These are phyloP conservation scores for Russula foetens DNA, from an alignment of 768 basidiomycete genomes.

Conservation along the genomic window DNA sequence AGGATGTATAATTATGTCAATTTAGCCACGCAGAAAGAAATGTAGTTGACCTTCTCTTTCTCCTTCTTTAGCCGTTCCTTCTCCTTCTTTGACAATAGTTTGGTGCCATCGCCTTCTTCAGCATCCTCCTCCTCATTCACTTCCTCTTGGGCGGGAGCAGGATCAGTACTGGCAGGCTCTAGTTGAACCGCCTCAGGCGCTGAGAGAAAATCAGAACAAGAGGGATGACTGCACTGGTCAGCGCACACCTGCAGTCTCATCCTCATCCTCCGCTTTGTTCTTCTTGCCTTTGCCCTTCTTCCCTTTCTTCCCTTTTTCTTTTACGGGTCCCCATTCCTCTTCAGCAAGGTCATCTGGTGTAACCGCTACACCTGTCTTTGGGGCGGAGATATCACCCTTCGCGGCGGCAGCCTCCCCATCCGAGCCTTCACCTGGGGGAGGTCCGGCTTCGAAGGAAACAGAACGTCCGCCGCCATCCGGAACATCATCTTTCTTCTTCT, in stretches of 20 bases:
- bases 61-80: slow-evolving; percentile 98
- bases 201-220: background rate
- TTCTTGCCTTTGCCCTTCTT: slow-evolving; percentile 40
- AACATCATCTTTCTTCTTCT: slow-evolving; percentile 31
- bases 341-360: slow-evolving; percentile 41
- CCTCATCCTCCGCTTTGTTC: slow-evolving; percentile 33
- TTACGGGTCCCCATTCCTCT: slow-evolving; percentile 33
- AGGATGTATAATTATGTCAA: background rate
- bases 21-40: background rate
- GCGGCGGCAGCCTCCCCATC: slow-evolving; percentile 28
- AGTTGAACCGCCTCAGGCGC: slow-evolving; percentile 6
- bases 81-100: slow-evolving; percentile 87
- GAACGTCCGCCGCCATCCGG: slow-evolving; percentile 18
- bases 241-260: slow-evolving; percentile 22
- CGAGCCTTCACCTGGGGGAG: slow-evolving; percentile 25
- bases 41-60: slow-evolving; percentile 67
- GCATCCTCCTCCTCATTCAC: slow-evolving; percentile 39
- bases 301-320: slow-evolving; percentile 47
- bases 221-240: background rate
- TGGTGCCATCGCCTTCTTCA: slow-evolving; percentile 45
- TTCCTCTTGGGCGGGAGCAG: slow-evolving; percentile 20
- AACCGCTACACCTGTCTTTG: slow-evolving; percentile 28
- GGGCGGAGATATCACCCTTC: slow-evolving; percentile 26
- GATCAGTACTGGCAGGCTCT: slow-evolving; percentile 16
- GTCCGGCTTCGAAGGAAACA: slow-evolving; percentile 23